Base-by-base conservation (phyloP, 805 yeast species). In the Pichia pseudocactophila region DNA sequence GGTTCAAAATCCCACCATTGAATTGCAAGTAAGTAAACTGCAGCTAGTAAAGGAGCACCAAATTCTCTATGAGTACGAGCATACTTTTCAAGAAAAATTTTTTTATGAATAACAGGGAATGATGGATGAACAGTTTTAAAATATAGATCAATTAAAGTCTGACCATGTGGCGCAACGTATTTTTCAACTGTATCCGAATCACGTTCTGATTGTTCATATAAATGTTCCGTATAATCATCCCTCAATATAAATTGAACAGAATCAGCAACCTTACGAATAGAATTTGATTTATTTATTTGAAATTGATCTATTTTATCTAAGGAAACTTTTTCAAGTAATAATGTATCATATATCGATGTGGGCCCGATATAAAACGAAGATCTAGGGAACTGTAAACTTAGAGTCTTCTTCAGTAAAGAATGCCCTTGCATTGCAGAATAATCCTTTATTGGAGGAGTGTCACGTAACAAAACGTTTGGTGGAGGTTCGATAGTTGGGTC, bases 1-100 rank as follows among this genome's bases (percentile, higher is more conserved):
- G 94, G 83, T 53, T 80, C 89, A 58, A 80, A 80, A 50, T 85
- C 90, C 97, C 97, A 89, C 94, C 95, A 87, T 57, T 86, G 90
- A 35, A 85, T 73, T 0, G 97, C 95, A 44, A 89, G 65, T 9
- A 84, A 77, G 57, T 90, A 90, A 1, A 90, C 95, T 0, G 96
- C 84, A 0, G 97, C 97, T 37, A 90, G 65, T 39, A 90, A 63
- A 0, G 97, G 95, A 0, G 97, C 95, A 41, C 92, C 79, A 53
- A 90, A 78, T 60, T 90, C 97, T 37, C 95, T 73, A 58, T 87
- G 94, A 1, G 97, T 87, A 43, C 97, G 68, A 2, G 89, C 68
- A 58, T 89, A 90, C 58, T 90, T 90, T 54, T 90, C 97, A 47
- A 90, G 57, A 53, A 90, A 92, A 7, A 90, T 96, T 53, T 82